Conservation (phyloP, 1,284 basidiomycete genomes). For the Volvariella volvacea region DNA sequence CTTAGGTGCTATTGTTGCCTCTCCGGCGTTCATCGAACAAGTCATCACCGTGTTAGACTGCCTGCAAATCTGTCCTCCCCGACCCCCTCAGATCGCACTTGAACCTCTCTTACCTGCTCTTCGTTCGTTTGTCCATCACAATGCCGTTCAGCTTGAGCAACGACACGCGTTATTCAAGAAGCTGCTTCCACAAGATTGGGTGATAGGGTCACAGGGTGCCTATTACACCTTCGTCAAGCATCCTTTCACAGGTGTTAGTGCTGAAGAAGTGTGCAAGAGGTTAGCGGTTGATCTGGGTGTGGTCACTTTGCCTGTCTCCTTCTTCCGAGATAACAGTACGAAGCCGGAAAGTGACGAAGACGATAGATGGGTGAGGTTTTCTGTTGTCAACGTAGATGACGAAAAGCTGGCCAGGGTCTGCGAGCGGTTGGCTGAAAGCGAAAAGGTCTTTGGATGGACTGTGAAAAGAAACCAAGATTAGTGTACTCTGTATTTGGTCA, state of each 20-base stretch:
- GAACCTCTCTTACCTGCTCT: constrained; percentile 47
- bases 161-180: constrained; percentile 58
- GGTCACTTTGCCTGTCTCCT: constrained; percentile 60
- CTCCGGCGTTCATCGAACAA: constrained; percentile 46
- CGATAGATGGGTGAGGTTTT: constrained; percentile 51
- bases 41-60: constrained; percentile 70
- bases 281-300: constrained; percentile 64
- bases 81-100: constrained; percentile 65
- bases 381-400: constrained; percentile 76
- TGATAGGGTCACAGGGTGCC: constrained; percentile 59
- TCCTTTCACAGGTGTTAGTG: constrained; percentile 47
- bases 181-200: constrained; percentile 44
- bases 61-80: constrained; percentile 74
- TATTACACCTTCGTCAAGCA: constrained; percentile 76
- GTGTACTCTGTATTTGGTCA: too few relatives aligned
- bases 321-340: constrained; percentile 47
- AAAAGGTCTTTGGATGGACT: neutral
- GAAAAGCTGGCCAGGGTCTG: constrained; percentile 54
- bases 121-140: constrained; percentile 45
- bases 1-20: constrained; percentile 71
- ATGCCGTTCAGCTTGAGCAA: constrained; percentile 42
- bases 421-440: constrained; percentile 34
- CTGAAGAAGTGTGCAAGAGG: constrained; percentile 50
- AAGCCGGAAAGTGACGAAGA: constrained; percentile 26
- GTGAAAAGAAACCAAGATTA: too few relatives aligned